phyloP scores from a whole-genome alignment of 2,329 filamentous ascomycete genomes.

The Pyricularia sp. region DNA sequence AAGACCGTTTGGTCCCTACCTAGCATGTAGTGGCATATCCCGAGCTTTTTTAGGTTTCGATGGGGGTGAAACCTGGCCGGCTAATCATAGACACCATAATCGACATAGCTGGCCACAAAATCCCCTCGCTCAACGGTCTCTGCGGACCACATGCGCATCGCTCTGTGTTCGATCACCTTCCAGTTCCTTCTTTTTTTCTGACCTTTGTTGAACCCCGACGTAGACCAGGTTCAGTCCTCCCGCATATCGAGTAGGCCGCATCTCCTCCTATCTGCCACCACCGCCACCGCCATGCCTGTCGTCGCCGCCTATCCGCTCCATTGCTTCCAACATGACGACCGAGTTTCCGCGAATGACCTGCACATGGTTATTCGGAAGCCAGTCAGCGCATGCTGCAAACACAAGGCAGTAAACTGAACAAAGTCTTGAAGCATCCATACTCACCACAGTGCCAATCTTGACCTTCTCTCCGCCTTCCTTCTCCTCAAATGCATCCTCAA shows the following conservation, averaged over 20 bases:
- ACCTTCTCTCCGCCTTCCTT: constrained; percentile 85
- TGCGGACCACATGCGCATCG: not conserved
- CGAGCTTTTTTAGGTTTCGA: not conserved
- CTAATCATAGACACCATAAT: not conserved
- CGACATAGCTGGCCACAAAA: not conserved
- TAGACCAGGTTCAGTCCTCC: not conserved
- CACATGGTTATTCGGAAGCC: not conserved
- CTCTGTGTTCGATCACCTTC: not conserved
- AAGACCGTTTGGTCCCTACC: not conserved
- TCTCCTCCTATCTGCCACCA: not conserved
- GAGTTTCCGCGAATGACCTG: constrained; percentile 95
- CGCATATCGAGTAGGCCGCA: not conserved
- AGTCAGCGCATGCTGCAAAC: not conserved
- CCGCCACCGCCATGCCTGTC: constrained; percentile 22
- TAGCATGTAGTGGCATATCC: too few relatives aligned
- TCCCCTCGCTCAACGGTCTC: too few relatives aligned
- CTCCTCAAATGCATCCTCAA: constrained; percentile 94
- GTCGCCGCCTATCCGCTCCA: constrained; percentile 54
- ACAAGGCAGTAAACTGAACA: not conserved
- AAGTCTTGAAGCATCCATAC: constrained; percentile 18
- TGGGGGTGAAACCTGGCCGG: not conserved
- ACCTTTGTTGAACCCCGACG: not conserved
- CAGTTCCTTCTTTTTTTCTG: not conserved
- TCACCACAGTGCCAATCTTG: constrained; percentile 80
- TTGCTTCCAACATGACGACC: constrained; percentile 90